Conservation (phyloP, 2,329 filamentous ascomycete genomes). For the Trichoderma sp. region DNA sequence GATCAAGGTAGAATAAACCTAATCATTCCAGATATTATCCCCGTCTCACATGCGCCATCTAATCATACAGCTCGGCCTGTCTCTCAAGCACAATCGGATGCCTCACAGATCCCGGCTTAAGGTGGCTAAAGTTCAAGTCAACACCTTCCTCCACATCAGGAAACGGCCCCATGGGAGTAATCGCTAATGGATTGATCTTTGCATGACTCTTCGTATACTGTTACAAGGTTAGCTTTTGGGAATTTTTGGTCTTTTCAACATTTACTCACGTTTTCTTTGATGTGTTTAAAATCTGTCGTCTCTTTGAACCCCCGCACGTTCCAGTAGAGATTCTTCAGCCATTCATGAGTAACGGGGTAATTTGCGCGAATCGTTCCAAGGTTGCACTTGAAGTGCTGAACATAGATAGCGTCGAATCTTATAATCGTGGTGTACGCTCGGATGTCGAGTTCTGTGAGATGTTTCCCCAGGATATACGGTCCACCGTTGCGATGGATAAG, state of each 20-base stretch:
- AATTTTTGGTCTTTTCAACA: no score
- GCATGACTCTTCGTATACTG: slow-evolving; percentile 30
- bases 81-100: slow-evolving; percentile 27
- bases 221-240: not conserved
- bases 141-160: slow-evolving; percentile 27
- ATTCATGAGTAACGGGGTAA: slow-evolving; percentile 64
- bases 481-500: slow-evolving; percentile 46
- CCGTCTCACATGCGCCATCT: not conserved
- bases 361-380: slow-evolving; percentile 60
- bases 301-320: slow-evolving; percentile 49
- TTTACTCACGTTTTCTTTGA: slow-evolving; percentile 55
- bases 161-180: slow-evolving; percentile 29
- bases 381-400: slow-evolving; percentile 64
- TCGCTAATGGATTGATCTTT: slow-evolving; percentile 28
- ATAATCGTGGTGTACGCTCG: slow-evolving; percentile 62
- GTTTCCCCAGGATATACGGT: slow-evolving; percentile 61
- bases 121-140: slow-evolving; percentile 23
- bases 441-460: slow-evolving; percentile 66
- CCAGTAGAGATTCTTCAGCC: slow-evolving; percentile 70
- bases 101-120: slow-evolving; percentile 24
- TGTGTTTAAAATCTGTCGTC: slow-evolving; percentile 63
- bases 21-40: not conserved
- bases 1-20: not conserved
- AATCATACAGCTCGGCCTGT: slow-evolving; percentile 26
- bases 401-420: slow-evolving; percentile 66